Conservation (phyloP, 2,329 filamentous ascomycete species). For the Arachnomyces sp. region DNA sequence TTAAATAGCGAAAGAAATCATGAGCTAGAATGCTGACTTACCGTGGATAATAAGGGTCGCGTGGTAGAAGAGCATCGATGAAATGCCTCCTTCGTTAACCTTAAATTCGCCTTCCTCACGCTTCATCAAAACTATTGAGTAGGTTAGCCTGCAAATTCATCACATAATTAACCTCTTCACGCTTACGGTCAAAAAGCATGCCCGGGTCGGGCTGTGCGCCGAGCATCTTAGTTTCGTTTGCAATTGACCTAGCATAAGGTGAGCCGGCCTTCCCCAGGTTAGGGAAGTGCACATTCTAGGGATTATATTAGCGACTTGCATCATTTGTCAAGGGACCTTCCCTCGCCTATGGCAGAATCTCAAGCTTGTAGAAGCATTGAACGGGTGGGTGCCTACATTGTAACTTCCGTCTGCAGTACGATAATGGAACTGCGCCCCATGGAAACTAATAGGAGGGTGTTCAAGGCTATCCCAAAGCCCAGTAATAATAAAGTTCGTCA, state of each 20-base stretch:
- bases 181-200: conserved; percentile 19
- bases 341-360: background rate
- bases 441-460: conserved; percentile 25
- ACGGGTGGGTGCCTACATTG: conserved; percentile 8
- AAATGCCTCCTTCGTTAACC: conserved; percentile 38
- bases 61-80: conserved; percentile 41
- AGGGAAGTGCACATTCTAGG: conserved; percentile 17
- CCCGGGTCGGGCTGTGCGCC: conserved; percentile 20
- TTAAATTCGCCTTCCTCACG: conserved; percentile 17
- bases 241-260: conserved; percentile 20
- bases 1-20: background rate
- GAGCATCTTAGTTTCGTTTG: conserved; percentile 10
- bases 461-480: conserved; percentile 24
- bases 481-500: conserved; percentile 21
- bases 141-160: background rate
- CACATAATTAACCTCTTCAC: no score
- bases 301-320: background rate
- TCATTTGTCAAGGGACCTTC: background rate
- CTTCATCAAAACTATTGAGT: conserved; percentile 9
- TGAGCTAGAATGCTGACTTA: conserved; percentile 7
- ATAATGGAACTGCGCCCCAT: conserved; percentile 25
- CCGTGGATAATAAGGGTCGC: conserved; percentile 47
- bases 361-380: no score
- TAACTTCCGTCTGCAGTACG: conserved; percentile 23
- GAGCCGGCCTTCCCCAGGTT: conserved; percentile 19